phyloP scores from a whole-genome alignment of 805 yeast species.

The Candida dajiaensis region DNA sequence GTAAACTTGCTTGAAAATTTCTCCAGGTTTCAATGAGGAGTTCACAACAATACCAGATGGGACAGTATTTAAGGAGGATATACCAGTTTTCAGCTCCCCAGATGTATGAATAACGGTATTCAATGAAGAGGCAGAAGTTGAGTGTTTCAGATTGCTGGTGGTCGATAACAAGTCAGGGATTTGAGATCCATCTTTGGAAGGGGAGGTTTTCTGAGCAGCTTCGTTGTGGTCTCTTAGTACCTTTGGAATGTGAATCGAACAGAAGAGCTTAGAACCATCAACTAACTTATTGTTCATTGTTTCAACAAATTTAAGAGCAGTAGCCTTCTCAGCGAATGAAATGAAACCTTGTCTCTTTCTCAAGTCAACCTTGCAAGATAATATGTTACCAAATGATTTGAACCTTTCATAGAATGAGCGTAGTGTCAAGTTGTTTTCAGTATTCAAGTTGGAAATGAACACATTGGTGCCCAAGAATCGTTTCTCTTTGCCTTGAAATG shows the following conservation, averaged over 20 bases:
- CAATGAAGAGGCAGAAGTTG: conserved; percentile 2
- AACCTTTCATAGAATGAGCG: conserved; percentile 44
- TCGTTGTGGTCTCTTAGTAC: conserved; percentile 1
- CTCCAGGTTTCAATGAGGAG: neutral
- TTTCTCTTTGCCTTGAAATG: conserved; percentile 40
- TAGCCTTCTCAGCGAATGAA: conserved; percentile 27
- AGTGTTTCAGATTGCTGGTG: neutral
- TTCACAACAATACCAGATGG: neutral
- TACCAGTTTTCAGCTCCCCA: neutral
- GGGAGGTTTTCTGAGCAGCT: neutral
- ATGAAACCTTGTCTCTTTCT: conserved; percentile 36
- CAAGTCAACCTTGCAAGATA: conserved; percentile 36
- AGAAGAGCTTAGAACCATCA: conserved; percentile 28
- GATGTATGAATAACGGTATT: conserved; percentile 3
- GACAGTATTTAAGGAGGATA: neutral
- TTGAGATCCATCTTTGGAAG: neutral
- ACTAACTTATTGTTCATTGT: conserved; percentile 24
- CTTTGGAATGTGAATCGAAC: conserved; percentile 37
- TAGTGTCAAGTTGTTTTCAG: conserved; percentile 28
- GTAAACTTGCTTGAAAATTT: conserved; percentile 30
- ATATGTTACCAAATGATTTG: conserved; percentile 38
- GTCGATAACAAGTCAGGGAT: neutral
- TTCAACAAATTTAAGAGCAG: conserved; percentile 31
- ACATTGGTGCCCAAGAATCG: conserved; percentile 41
- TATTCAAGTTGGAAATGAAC: conserved; percentile 38